Conservation (phyloP, 2,329 filamentous ascomycete species). For the Clonostachys rhizophaga region DNA sequence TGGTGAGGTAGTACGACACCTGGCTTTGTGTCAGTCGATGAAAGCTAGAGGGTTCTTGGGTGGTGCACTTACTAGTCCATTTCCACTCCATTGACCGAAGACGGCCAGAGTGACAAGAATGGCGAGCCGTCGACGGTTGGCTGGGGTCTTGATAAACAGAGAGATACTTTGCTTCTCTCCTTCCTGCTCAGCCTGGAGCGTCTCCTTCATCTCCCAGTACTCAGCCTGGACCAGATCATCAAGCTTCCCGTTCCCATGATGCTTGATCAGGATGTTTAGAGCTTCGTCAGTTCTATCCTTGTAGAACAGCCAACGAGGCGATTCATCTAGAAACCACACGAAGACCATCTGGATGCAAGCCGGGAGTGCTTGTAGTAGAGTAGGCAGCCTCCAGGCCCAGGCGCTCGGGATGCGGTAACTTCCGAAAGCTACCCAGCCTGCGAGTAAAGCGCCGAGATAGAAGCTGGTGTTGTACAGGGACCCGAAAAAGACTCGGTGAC, state of each 20-base stretch:
- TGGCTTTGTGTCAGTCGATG: slow-evolving; percentile 30
- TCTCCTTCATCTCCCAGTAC: slow-evolving; percentile 43
- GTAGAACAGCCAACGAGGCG: slow-evolving; percentile 20
- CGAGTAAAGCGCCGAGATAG: slow-evolving; percentile 35
- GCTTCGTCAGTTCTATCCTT: slow-evolving; percentile 34
- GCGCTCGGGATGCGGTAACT: slow-evolving; percentile 27
- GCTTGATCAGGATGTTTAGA: slow-evolving; percentile 35
- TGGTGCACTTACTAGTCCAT: slow-evolving; percentile 23
- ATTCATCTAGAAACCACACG: slow-evolving; percentile 33
- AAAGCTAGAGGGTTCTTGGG: neutral
- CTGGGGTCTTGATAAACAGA: slow-evolving; percentile 24
- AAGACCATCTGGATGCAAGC: slow-evolving; percentile 32
- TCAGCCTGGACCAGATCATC: slow-evolving; percentile 39
- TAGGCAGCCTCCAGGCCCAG: slow-evolving; percentile 28
- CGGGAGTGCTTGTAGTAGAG: slow-evolving; percentile 28
- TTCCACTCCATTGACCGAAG: slow-evolving; percentile 29
- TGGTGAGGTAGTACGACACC: slow-evolving; percentile 32
- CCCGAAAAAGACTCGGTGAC: slow-evolving; percentile 20
- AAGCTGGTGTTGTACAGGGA: slow-evolving; percentile 21
- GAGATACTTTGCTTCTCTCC: slow-evolving; percentile 44
- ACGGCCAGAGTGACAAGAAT: slow-evolving; percentile 33
- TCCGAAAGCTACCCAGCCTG: slow-evolving; percentile 16
- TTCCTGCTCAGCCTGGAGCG: slow-evolving; percentile 34
- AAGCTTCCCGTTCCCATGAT: slow-evolving; percentile 41
- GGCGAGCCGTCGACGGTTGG: slow-evolving; percentile 19